These are phyloP conservation scores for Entomophthora muscae DNA, from an alignment of 371 early-diverging fungal genomes.

Conservation along the genomic window DNA sequence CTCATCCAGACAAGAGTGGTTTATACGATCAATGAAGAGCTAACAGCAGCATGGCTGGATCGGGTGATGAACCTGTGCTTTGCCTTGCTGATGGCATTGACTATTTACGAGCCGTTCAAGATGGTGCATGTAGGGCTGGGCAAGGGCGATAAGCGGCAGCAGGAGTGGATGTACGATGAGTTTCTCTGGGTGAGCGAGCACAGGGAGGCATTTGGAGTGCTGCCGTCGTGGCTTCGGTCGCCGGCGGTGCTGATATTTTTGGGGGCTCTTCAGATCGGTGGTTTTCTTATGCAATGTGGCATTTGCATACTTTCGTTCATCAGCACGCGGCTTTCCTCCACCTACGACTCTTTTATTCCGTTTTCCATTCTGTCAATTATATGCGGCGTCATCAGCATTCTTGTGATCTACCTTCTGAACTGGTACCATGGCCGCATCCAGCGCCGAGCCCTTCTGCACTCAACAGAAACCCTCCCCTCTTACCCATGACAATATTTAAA, in stretches of 20 bases:
- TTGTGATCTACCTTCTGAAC: background rate
- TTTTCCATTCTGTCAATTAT: background rate
- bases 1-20: background rate
- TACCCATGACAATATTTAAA: no score
- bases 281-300: background rate
- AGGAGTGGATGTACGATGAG: background rate
- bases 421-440: background rate
- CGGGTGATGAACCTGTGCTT: background rate
- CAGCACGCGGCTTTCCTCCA: background rate
- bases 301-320: background rate
- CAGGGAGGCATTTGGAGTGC: background rate
- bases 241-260: background rate
- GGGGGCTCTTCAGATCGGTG: background rate
- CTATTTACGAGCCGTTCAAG: background rate
- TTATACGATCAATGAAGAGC: background rate
- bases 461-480: no score
- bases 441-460: no score
- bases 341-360: background rate
- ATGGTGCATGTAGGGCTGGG: background rate
- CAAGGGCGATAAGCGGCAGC: background rate
- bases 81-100: background rate
- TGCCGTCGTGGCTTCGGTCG: background rate
- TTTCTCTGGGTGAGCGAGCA: background rate
- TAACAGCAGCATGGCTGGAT: background rate
- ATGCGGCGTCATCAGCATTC: background rate